A percentile compares a stretch with the other conserved stretches of the same genome.
Conservation (phyloP, 2,329 filamentous ascomycete species). For the Fusarium setosum region DNA sequence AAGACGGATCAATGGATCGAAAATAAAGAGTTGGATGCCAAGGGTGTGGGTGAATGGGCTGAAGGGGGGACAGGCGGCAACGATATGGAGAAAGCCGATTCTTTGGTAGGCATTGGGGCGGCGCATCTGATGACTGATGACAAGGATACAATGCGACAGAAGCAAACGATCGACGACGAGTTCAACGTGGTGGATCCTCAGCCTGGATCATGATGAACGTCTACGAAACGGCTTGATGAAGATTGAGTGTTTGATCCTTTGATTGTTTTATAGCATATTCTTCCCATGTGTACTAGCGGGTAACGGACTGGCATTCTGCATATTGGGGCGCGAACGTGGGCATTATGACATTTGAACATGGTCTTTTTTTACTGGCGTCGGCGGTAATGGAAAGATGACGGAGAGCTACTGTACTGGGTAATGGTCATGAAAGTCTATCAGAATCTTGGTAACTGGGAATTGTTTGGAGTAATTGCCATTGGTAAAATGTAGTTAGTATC, state of each 20-base stretch:
- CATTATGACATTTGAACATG: conserved; percentile 7
- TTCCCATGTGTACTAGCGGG: conserved; percentile 32
- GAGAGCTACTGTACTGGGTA: neutral
- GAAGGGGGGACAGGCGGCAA: neutral
- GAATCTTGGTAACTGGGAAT: neutral
- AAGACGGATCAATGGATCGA: conserved; percentile 16
- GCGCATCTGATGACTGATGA: conserved; percentile 29
- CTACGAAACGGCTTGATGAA: conserved; percentile 25
- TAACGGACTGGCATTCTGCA: conserved; percentile 32
- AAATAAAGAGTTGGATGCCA: conserved; percentile 2
- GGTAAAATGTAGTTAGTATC: neutral
- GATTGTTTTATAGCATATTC: conserved; percentile 9
- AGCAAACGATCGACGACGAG: conserved; percentile 34
- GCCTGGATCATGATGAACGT: conserved; percentile 25
- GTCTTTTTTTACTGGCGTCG: neutral
- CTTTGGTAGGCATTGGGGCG: conserved; percentile 18
- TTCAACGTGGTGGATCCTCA: conserved; percentile 15
- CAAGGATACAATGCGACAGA: conserved; percentile 27
- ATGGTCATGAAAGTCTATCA: neutral
- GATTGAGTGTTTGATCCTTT: conserved; percentile 23
- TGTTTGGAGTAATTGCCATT: neutral
- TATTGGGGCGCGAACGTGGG: conserved; percentile 27
- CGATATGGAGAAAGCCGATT: neutral
- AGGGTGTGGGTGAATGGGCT: neutral
- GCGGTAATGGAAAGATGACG: neutral